These are phyloP conservation scores for Boletus fagicola DNA, from an alignment of 768 basidiomycete species.

Conservation along the genomic window DNA sequence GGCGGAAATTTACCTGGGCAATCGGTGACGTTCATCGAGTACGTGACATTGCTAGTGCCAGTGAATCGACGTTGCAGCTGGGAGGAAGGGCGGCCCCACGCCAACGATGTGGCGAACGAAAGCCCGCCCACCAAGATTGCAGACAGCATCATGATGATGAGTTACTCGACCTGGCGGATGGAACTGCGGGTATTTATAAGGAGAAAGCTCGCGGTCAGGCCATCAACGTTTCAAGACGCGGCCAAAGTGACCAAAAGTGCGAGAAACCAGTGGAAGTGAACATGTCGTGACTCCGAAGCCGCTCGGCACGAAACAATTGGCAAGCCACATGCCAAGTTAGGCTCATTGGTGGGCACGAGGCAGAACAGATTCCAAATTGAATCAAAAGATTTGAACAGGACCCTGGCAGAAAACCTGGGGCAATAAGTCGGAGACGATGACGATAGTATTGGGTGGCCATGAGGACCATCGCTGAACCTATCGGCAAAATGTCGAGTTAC, in stretches of 20 bases:
- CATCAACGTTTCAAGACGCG: neutral
- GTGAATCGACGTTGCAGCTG: slow-evolving; percentile 4
- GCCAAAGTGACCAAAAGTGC: slow-evolving; percentile 1
- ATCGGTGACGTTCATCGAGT: slow-evolving; percentile 31
- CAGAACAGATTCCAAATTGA: no score
- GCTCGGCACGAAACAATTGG: no score
- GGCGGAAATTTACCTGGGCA: slow-evolving; percentile 29
- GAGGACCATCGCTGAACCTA: no score
- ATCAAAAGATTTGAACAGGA: no score
- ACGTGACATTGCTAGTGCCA: neutral
- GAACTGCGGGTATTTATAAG: slow-evolving; percentile 10
- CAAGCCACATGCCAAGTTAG: no score
- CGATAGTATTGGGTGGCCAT: no score
- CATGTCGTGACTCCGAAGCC: no score
- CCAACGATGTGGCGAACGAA: slow-evolving; percentile 1
- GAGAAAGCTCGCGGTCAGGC: no score
- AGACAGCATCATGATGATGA: neutral
- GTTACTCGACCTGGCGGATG: neutral
- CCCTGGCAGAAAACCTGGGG: no score
- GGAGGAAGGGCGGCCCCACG: slow-evolving; percentile 8
- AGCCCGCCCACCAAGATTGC: slow-evolving; percentile 10
- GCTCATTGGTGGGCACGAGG: no score
- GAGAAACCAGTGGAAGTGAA: neutral
- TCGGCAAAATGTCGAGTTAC: no score
- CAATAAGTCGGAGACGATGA: no score